Conservation (phyloP, 75 land plant genomes). For the Pseudotsuga menziesii region DNA sequence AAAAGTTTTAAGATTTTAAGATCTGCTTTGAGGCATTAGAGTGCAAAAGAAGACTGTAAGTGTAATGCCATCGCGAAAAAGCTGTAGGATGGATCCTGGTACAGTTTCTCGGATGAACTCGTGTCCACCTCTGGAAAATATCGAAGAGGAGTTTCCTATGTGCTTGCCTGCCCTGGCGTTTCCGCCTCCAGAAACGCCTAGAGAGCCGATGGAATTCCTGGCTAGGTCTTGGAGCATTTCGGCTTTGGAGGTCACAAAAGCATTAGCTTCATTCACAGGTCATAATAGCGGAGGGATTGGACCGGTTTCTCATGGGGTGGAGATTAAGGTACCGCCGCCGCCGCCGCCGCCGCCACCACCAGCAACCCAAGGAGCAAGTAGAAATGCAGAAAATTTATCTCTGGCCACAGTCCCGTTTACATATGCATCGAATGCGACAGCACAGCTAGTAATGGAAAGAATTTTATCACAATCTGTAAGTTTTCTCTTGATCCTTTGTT, state of each 20-base stretch:
- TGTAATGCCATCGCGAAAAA: neutral
- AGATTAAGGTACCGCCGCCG: neutral
- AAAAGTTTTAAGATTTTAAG: neutral
- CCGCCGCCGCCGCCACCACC: neutral
- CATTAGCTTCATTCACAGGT: constrained; percentile 21
- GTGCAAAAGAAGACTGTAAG: neutral
- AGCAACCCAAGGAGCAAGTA: neutral
- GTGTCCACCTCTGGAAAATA: constrained; percentile 38
- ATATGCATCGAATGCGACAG: constrained; percentile 30
- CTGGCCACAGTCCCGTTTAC: constrained; percentile 28
- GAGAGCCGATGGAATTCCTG: constrained; percentile 95
- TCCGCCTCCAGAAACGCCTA: constrained; percentile 74
- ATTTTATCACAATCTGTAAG: constrained; percentile 36
- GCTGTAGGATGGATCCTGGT: constrained; percentile 3
- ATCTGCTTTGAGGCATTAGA: neutral
- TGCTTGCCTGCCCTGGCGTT: constrained; percentile 22
- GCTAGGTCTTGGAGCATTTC: constrained; percentile 91
- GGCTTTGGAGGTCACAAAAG: constrained; percentile 66
- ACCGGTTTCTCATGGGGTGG: neutral
- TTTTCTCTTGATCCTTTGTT: neutral
- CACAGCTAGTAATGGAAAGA: constrained; percentile 42
- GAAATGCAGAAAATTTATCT: constrained; percentile 3
- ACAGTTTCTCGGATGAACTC: neutral
- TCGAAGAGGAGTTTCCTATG: constrained; percentile 55
- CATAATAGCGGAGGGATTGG: neutral